These are phyloP conservation scores for Yamadazyma atlantica DNA, from an alignment of 1,139 yeast genomes.

Conservation along the genomic window DNA sequence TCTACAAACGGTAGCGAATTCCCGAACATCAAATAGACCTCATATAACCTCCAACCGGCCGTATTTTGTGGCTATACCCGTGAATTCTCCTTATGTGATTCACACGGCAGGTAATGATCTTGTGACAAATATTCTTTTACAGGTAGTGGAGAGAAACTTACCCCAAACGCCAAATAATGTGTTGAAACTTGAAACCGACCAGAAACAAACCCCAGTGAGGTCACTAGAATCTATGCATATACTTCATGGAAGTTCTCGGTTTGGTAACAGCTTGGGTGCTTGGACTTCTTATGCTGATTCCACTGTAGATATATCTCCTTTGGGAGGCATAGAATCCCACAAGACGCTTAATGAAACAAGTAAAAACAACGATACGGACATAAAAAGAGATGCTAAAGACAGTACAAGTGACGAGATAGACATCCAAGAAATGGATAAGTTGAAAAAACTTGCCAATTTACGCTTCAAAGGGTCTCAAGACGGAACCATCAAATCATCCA, in stretches of 20 bases:
- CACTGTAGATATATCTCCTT: conserved; percentile 60
- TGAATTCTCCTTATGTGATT: conserved; percentile 64
- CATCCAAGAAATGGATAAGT: conserved; percentile 3
- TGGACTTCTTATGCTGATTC: conserved; percentile 75
- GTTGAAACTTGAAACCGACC: conserved; percentile 23
- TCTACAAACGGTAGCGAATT: conserved; percentile 26
- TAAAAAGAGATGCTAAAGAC: too few species aligned
- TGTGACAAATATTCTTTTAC: conserved; percentile 55
- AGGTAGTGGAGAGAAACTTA: conserved; percentile 55
- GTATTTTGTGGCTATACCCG: conserved; percentile 64
- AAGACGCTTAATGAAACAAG: conserved; percentile 14
- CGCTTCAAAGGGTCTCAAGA: conserved; percentile 55
- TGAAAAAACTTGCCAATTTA: conserved; percentile 44
- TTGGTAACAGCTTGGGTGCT: conserved; percentile 57
- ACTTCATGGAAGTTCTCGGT: conserved; percentile 60
- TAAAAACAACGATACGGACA: conserved; percentile 10
- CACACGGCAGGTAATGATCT: conserved; percentile 53
- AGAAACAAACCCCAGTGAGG: conserved; percentile 47
- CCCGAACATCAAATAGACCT: conserved; percentile 24
- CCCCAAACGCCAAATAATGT: conserved; percentile 37
- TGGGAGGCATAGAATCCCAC: conserved; percentile 42
- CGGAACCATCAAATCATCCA: conserved; percentile 31
- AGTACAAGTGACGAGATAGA: too few species aligned
- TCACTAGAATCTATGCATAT: conserved; percentile 56
- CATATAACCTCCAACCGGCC: conserved; percentile 57